Evolutionary conservation across 495 filamentous ascomycete species (phyloP).

Genomic region (Podospora pseudoanserina): DNA sequence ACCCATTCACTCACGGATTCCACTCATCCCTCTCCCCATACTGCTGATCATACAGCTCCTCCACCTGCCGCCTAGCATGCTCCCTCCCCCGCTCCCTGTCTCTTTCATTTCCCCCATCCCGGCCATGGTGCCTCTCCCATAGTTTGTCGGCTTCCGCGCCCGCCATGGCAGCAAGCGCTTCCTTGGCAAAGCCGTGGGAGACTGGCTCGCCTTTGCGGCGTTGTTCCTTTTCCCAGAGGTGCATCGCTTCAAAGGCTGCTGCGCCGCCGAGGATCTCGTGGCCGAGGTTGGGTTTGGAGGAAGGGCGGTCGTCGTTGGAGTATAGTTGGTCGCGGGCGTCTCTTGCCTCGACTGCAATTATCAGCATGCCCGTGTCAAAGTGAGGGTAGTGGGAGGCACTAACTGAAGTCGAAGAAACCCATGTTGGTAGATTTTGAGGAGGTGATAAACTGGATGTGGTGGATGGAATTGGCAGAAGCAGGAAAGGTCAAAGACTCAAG

Average conservation of each 20-base stretch:
- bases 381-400: no score
- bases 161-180: conserved; percentile 65
- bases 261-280: conserved; percentile 75
- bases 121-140: conserved; percentile 60
- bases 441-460: no score
- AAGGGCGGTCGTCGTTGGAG: conserved; percentile 18
- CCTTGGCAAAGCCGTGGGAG: conserved; percentile 73
- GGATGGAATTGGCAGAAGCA: no score
- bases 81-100: conserved; percentile 65
- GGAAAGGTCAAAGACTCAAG: no score
- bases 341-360: conserved; percentile 30
- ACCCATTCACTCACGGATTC: conserved; percentile 43
- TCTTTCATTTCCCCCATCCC: conserved; percentile 56
- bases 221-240: conserved; percentile 73
- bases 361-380: no score
- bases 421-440: background rate
- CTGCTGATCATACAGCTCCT: conserved; percentile 59
- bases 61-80: conserved; percentile 62
- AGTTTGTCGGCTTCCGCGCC: conserved; percentile 76
- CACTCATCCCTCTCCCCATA: conserved; percentile 50
- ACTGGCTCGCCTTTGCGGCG: conserved; percentile 68
- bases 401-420: background rate
- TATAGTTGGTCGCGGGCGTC: conserved; percentile 61
- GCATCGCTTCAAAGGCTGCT: conserved; percentile 76
- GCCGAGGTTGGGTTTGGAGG: conserved; percentile 51